phyloP scores from a whole-genome alignment of 2,329 filamentous ascomycete species.

The Fusarium anthophilum region DNA sequence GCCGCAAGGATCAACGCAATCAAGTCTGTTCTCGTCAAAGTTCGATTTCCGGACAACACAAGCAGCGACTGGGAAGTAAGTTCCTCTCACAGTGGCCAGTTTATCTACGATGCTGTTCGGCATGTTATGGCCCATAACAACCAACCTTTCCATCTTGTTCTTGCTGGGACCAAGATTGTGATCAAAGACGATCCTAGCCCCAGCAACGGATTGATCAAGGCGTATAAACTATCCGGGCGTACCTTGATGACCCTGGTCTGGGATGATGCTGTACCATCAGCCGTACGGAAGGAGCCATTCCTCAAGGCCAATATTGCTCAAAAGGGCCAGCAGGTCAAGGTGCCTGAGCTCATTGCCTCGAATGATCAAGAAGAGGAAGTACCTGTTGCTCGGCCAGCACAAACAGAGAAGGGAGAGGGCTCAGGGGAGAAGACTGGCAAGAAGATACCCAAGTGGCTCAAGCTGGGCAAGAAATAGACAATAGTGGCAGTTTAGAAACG shows the following conservation, averaged over 20 bases:
- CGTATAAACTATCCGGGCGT: slow-evolving; percentile 74
- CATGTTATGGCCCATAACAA: slow-evolving; percentile 71
- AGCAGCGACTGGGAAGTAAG: slow-evolving; percentile 78
- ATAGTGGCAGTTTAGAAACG: not conserved
- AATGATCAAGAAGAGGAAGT: slow-evolving; percentile 49
- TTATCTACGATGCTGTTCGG: slow-evolving; percentile 79
- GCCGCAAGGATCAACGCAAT: slow-evolving; percentile 72
- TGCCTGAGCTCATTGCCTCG: slow-evolving; percentile 64
- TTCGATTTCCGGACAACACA: slow-evolving; percentile 89
- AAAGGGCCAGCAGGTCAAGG: slow-evolving; percentile 72
- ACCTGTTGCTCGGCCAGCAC: slow-evolving; percentile 37
- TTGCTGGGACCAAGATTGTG: slow-evolving; percentile 63
- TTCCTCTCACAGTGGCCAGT: slow-evolving; percentile 72
- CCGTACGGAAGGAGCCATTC: slow-evolving; percentile 65
- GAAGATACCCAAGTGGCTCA: slow-evolving; percentile 80
- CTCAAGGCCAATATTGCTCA: slow-evolving; percentile 67
- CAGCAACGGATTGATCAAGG: slow-evolving; percentile 71
- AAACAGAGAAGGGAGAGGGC: slow-evolving; percentile 49
- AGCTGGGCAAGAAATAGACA: slow-evolving; percentile 73
- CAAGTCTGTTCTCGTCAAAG: slow-evolving; percentile 75
- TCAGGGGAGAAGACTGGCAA: slow-evolving; percentile 69
- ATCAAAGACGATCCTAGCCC: slow-evolving; percentile 59
- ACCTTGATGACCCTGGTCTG: slow-evolving; percentile 82
- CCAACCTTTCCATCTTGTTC: slow-evolving; percentile 77
- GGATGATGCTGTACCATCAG: slow-evolving; percentile 69